phyloP scores from a whole-genome alignment of 2,329 filamentous ascomycete genomes.

The Falciphora oryzae region DNA sequence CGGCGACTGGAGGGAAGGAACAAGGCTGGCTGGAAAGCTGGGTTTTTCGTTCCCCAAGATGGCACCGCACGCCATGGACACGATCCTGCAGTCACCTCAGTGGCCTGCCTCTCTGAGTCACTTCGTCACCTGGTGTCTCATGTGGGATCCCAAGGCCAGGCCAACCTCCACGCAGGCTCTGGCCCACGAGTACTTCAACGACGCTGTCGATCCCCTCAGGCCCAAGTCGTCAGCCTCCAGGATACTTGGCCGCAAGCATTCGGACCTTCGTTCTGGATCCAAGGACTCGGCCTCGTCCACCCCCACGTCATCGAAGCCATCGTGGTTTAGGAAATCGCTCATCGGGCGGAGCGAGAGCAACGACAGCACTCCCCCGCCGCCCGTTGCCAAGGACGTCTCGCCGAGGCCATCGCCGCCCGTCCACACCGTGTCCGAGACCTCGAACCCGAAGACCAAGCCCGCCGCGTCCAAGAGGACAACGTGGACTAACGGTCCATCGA shows the following conservation, averaged over 20 bases:
- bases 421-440: slow-evolving; percentile 37
- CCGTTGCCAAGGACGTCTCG: slow-evolving; percentile 41
- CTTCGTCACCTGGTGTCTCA: slow-evolving; percentile 97
- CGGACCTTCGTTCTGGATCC: slow-evolving; percentile 64
- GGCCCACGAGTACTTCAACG: slow-evolving; percentile 88
- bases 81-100: slow-evolving; percentile 81
- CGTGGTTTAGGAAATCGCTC: slow-evolving; percentile 94
- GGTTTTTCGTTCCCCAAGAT: slow-evolving; percentile 99
- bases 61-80: slow-evolving; percentile 95
- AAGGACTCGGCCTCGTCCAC: slow-evolving; percentile 56
- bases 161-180: slow-evolving; percentile 93
- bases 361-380: slow-evolving; percentile 48
- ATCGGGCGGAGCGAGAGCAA: slow-evolving; percentile 67
- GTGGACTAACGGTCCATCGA: slow-evolving; percentile 80
- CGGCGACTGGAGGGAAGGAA: slow-evolving; percentile 95
- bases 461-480: slow-evolving; percentile 76
- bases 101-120: slow-evolving; percentile 85
- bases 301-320: slow-evolving; percentile 72
- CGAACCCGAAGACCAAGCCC: slow-evolving; percentile 37
- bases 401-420: slow-evolving; percentile 38
- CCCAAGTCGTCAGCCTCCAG: slow-evolving; percentile 87
- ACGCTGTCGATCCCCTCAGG: slow-evolving; percentile 84
- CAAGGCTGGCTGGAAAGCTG: slow-evolving; percentile 85
- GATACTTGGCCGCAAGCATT: slow-evolving; percentile 84
- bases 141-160: slow-evolving; percentile 94